Evolutionary conservation across 371 early-diverging fungal species (phyloP), one percentile per base, ranked within the genome.

Genomic region (Nematocida displodere): DNA sequence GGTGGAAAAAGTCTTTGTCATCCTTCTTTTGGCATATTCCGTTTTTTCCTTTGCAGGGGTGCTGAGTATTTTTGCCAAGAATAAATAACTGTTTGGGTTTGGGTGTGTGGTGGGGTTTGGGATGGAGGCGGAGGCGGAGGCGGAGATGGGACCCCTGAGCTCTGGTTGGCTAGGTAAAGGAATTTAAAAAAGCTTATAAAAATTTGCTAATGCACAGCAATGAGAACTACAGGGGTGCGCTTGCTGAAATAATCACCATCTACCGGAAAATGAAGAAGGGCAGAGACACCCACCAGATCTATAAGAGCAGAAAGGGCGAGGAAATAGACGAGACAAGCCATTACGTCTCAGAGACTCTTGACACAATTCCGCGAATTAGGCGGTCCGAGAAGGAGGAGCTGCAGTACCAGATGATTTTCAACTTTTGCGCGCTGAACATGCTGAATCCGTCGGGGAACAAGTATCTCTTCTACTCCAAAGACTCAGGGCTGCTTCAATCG

Each of bases 221-320:
- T 59, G 75, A 71, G 48, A 53, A 33, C 62, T 31, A 58, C 48
- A 61, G 59, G 50, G 36, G 61, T 29, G 75, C 75, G 17, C 47
- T 82, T 7, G 50, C 54, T 15, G 82, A 82, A 54, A 76, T 82
- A 11, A 76, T 82, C 31, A 80, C 80, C 1, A 82, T 82, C 31
- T 82, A 82, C 62, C 33, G 79, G 40, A 80, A 77, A 46, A 80
- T 82, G 79, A 80, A 77, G 40, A 76, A 80, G 40, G 82, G 82
- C 29, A 53, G 78, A 29, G 77, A 82, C 31, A 78, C 53, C 33
- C 78, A 53, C 39, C 52, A 64, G 37, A 56, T 78, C 40, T 77
- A 80, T 49, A 64, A 65, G 39, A 58, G 52, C 28, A 52, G 28
- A 37, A 63, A 66, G 36, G 66, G 66, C 39, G 29, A 47, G 48